Conservation (phyloP, 257 asterid species). For the Plantago ovata region DNA sequence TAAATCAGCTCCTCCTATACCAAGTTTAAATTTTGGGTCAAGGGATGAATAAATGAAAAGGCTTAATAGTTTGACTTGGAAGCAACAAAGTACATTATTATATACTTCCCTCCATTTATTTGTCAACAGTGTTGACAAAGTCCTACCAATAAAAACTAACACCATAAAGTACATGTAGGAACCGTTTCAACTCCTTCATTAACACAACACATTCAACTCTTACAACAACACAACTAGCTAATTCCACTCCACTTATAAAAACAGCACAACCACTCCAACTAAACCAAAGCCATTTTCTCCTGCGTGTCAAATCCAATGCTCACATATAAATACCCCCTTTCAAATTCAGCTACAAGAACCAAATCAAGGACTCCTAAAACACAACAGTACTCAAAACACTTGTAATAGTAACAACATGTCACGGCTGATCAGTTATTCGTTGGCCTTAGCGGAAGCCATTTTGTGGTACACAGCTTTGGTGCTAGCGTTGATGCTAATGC, state of each 20-base stretch:
- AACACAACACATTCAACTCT: neutral
- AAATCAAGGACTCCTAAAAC: neutral
- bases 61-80: neutral
- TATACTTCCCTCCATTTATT: neutral
- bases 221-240: neutral
- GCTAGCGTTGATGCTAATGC: constrained; percentile 45
- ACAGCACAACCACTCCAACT: constrained; percentile 38
- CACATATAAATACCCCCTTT: constrained; percentile 17
- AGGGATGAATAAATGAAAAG: too few species aligned
- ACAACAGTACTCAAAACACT: neutral
- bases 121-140: constrained; percentile 16
- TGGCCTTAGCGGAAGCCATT: constrained; percentile 41
- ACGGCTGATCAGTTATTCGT: constrained; percentile 29
- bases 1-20: too few species aligned
- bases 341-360: neutral
- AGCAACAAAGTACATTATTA: neutral
- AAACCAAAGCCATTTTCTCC: constrained; percentile 23
- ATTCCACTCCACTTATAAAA: neutral
- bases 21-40: too few species aligned
- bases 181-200: constrained; percentile 29
- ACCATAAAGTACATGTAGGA: constrained; percentile 3
- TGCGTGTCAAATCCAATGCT: neutral
- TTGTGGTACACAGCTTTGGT: constrained; percentile 55
- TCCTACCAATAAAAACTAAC: constrained; percentile 17
- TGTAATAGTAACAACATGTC: constrained; percentile 25